Evolutionary conservation across 2,329 filamentous ascomycete species (phyloP).

Genomic region (Colletotrichum ledebouriae): DNA sequence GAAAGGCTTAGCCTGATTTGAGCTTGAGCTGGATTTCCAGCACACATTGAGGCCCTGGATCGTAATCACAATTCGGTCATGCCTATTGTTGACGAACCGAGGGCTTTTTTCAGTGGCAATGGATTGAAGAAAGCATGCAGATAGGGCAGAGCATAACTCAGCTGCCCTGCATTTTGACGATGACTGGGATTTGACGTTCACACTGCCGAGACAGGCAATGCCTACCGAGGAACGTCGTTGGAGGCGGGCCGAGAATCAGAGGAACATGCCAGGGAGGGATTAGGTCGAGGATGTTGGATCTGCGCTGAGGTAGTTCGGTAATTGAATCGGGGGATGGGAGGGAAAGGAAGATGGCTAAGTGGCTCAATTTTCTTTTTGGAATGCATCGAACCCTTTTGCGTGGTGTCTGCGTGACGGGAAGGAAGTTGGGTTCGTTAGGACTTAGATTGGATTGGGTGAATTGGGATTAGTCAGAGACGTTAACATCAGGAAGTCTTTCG

Average conservation of each 20-base stretch:
- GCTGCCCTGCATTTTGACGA: too few species aligned
- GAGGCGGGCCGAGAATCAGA: conserved; percentile 21
- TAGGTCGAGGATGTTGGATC: not conserved
- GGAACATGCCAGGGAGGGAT: conserved; percentile 2
- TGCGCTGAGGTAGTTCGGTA: conserved; percentile 10
- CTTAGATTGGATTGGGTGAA: too few species aligned
- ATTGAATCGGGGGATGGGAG: not conserved
- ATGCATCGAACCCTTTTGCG: too few species aligned
- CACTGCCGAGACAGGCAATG: not conserved
- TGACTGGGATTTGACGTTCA: not conserved
- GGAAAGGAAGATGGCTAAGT: not conserved
- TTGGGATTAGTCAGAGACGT: not conserved
- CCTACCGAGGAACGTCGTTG: not conserved
- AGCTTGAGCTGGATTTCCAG: too few species aligned
- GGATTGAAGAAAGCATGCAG: not conserved
- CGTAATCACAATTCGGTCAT: too few species aligned
- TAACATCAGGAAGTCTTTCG: not conserved
- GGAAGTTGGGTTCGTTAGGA: too few species aligned
- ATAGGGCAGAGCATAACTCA: too few species aligned
- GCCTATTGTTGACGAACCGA: too few species aligned
- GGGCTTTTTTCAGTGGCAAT: not conserved
- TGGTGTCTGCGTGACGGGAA: too few species aligned
- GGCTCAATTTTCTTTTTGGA: conserved; percentile 3
- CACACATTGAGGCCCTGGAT: too few species aligned
- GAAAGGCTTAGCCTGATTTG: too few species aligned